A percentile compares a stretch with the other conserved stretches of the same genome.
Conservation (phyloP, 495 filamentous ascomycete genomes). For the Terfezia boudieri region DNA sequence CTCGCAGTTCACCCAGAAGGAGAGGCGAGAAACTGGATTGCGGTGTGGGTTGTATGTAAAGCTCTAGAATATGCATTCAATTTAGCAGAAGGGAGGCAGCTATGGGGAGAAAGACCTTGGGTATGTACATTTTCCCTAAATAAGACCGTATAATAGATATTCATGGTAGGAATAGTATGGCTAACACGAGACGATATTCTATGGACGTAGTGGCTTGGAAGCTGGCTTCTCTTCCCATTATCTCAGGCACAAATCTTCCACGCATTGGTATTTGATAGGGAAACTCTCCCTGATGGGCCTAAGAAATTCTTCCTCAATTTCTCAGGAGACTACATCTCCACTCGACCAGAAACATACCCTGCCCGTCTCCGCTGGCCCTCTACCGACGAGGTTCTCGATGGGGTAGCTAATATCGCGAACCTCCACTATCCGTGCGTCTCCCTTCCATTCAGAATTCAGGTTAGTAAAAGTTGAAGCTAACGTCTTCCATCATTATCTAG, state of each 20-base stretch:
- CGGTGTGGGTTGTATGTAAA: conserved; percentile 55
- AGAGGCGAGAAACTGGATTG: conserved; percentile 54
- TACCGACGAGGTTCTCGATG: conserved; percentile 56
- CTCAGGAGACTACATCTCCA: conserved; percentile 56
- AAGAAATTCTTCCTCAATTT: conserved; percentile 50
- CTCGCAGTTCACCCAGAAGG: conserved; percentile 56
- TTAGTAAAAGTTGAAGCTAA: background rate
- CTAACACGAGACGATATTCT: no score
- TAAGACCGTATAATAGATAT: background rate
- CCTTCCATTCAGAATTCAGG: no score
- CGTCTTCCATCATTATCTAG: conserved; percentile 20
- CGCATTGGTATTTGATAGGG: conserved; percentile 78
- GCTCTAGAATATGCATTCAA: conserved; percentile 79
- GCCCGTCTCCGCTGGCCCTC: conserved; percentile 46
- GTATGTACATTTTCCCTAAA: conserved; percentile 4
- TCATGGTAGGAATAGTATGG: no score
- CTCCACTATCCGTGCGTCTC: conserved; percentile 61
- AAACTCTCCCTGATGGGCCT: conserved; percentile 56
- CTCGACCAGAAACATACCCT: conserved; percentile 47
- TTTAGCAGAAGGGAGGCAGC: conserved; percentile 53
- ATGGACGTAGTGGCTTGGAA: conserved; percentile 60
- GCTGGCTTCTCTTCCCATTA: conserved; percentile 88
- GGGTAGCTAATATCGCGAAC: conserved; percentile 52
- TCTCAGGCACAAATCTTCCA: conserved; percentile 78
- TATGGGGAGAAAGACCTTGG: conserved; percentile 38